Evolutionary conservation across 352 stramenopile species (phyloP).

Genomic region (Globisporangium splendens): DNA sequence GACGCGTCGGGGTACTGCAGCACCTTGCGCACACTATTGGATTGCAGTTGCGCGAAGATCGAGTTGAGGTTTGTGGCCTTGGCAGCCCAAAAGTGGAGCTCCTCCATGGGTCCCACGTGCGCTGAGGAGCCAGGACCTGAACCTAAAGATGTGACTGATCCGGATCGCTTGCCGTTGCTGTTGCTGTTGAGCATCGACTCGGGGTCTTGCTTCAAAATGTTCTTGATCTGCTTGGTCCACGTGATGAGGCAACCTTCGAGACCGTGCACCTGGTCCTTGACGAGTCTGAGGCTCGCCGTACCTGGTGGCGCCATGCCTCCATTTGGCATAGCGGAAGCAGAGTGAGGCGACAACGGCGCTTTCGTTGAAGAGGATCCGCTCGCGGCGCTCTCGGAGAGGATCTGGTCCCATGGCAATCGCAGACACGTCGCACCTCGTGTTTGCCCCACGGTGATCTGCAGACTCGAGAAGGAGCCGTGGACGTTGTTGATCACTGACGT

Average conservation of each 20-base stretch:
- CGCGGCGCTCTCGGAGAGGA: slow-evolving; percentile 44
- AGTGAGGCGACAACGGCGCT: background rate
- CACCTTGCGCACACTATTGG: slow-evolving; percentile 78
- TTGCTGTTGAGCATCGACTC: slow-evolving; percentile 64
- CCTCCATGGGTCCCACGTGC: slow-evolving; percentile 81
- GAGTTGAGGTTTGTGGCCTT: slow-evolving; percentile 88
- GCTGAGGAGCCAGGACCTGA: slow-evolving; percentile 1
- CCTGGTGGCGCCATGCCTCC: slow-evolving; percentile 3
- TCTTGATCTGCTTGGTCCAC: slow-evolving; percentile 95
- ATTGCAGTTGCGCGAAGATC: slow-evolving; percentile 91
- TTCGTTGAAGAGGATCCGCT: slow-evolving; percentile 20
- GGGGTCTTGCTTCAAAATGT: slow-evolving; percentile 88
- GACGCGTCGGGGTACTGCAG: slow-evolving; percentile 85
- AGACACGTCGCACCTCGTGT: slow-evolving; percentile 81
- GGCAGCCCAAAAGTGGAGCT: slow-evolving; percentile 87
- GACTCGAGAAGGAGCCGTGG: slow-evolving; percentile 73
- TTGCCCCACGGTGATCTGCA: slow-evolving; percentile 88
- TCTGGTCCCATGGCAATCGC: slow-evolving; percentile 78
- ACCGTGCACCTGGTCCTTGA: slow-evolving; percentile 82
- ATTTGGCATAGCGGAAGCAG: background rate
- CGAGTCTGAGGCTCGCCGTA: slow-evolving; percentile 10
- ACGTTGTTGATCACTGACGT: slow-evolving; percentile 75
- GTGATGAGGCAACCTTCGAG: slow-evolving; percentile 90
- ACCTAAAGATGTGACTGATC: too few species aligned
- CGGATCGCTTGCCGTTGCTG: slow-evolving; percentile 12